Evolutionary conservation across 2,329 filamentous ascomycete species (phyloP), one percentile per base, ranked within the genome.

Genomic region (Colletotrichum higginsianum): DNA sequence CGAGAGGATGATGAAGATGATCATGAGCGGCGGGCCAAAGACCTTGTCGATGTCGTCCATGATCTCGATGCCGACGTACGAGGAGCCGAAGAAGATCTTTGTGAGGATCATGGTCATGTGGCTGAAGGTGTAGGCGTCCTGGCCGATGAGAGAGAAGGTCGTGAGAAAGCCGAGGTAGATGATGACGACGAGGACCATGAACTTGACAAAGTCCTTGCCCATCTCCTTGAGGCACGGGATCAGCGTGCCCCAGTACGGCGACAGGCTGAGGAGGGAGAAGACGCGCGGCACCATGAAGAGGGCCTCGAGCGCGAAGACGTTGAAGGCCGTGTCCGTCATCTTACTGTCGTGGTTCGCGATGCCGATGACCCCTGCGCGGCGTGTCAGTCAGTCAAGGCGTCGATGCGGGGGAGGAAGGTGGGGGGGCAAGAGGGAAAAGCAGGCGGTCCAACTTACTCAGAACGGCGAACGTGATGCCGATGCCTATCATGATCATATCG

Each of bases 161-260:
- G 95, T 97, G 44, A 98, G 84, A 81, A 98, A 98, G 57, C 95
- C 94, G 58, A 96, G 84, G 79, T 97, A 98, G 63, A 97, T 84
- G 65, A 97, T 92, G 58, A 94, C 84, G 53, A 97, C 93, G 35
- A 96, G 87, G 1, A 94, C 92, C 82, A 90, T 88, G 79, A 96
- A 97, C 78, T 95, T 95, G 80, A 95, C 82, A 79, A 98, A 98
- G 79, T 97, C 94, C 81, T 95, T 96, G 49, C 93, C 93, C 95
- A 98, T 98, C 80, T 96, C 94, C 79, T 96, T 96, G 61, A 98
- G 86, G 74, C 95, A 97, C 0, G 95, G 95, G 71, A 98, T 95
- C 60, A 96, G 82, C 0, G 93, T 96, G 52, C 94, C 95, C 88
- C 96, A 98, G 79, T 97, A 98, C 1, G 94, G 94, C 76, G 94